Conservation (phyloP, 2,329 filamentous ascomycete species). For the Aspergillus fijiensis region DNA sequence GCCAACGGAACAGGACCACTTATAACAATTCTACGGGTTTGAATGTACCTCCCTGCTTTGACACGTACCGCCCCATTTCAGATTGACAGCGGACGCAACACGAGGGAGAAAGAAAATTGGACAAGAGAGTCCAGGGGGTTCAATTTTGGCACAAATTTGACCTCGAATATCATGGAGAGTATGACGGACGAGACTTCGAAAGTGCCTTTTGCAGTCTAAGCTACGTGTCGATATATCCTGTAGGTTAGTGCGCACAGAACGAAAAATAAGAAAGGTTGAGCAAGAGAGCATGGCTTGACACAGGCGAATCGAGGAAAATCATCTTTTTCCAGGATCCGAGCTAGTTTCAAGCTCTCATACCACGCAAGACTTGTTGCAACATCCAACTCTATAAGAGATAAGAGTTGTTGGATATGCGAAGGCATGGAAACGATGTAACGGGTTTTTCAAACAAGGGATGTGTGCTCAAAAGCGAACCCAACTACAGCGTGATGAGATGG, state of each 20-base stretch:
- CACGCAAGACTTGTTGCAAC: not conserved
- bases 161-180: slow-evolving; percentile 44
- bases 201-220: slow-evolving; percentile 30
- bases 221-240: not conserved
- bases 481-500: slow-evolving; percentile 28
- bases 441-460: slow-evolving; percentile 22
- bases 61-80: slow-evolving; percentile 42
- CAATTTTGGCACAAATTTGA: slow-evolving; percentile 47
- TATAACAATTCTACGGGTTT: not conserved
- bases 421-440: slow-evolving; percentile 4
- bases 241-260: slow-evolving; percentile 5
- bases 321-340: slow-evolving; percentile 11
- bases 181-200: slow-evolving; percentile 48
- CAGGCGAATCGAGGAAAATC: slow-evolving; percentile 5
- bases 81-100: slow-evolving; percentile 43
- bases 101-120: slow-evolving; percentile 36
- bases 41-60: slow-evolving; percentile 47
- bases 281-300: not conserved
- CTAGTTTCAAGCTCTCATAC: not conserved
- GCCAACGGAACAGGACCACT: not conserved
- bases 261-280: not conserved
- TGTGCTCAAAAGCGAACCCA: slow-evolving; percentile 50
- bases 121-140: slow-evolving; percentile 27
- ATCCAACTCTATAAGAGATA: not conserved
- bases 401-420: not conserved